Evolutionary conservation across 2,329 filamentous ascomycete genomes (phyloP).

Genomic region (Pleomassaria siparia): DNA sequence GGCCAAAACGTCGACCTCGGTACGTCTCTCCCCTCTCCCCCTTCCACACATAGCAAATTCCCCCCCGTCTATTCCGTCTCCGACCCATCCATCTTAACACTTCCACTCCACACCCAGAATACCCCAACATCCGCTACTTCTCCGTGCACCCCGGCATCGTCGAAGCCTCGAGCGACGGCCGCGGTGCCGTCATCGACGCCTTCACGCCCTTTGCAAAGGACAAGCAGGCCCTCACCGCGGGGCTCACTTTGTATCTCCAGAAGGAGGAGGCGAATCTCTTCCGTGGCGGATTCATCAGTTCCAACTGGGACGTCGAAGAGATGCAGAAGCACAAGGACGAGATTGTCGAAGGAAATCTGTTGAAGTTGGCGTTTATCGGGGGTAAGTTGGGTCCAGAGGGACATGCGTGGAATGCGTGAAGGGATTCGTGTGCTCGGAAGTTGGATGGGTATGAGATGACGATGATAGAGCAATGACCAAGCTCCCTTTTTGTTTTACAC

Average conservation of each 20-base stretch:
- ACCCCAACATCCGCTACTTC: conserved; percentile 26
- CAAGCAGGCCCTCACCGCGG: conserved; percentile 32
- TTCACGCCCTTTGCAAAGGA: conserved; percentile 35
- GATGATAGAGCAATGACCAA: too few species aligned
- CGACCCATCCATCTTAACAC: background rate
- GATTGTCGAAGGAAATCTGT: conserved; percentile 25
- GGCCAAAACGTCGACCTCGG: conserved; percentile 23
- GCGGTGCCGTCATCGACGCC: conserved; percentile 17
- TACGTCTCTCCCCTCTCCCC: conserved; percentile 2
- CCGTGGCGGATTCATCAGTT: conserved; percentile 8
- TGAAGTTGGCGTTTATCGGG: conserved; percentile 17
- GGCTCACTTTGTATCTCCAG: conserved; percentile 25
- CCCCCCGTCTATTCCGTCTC: background rate
- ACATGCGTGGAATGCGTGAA: conserved; percentile 11
- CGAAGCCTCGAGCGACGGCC: conserved; percentile 15
- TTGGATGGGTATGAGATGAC: too few species aligned
- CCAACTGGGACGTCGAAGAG: conserved; percentile 33
- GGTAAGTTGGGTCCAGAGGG: conserved; percentile 13
- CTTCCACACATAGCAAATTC: background rate
- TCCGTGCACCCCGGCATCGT: conserved; percentile 29
- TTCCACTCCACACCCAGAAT: conserved; percentile 16
- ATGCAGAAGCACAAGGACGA: conserved; percentile 24
- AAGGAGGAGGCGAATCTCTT: conserved; percentile 17
- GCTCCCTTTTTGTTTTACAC: too few species aligned
- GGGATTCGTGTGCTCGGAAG: background rate